Conservation (phyloP, 2,329 filamentous ascomycete species). For the Beauveria sp. region DNA sequence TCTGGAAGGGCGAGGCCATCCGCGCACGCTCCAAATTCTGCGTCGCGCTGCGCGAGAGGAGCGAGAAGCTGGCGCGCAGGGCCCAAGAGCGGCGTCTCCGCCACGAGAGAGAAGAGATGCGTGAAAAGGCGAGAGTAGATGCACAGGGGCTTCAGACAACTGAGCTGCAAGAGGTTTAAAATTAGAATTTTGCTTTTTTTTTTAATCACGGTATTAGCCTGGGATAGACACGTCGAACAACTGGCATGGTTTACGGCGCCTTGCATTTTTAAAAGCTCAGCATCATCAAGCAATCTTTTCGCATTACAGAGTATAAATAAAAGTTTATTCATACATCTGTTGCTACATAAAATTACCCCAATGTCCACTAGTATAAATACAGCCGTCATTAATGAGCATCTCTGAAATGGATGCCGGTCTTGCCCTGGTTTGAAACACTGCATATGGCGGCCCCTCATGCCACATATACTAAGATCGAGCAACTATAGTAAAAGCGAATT, state of each 20-base stretch:
- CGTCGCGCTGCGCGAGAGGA: constrained; percentile 46
- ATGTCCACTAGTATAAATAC: neutral
- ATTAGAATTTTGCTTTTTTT: neutral
- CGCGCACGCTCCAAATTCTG: constrained; percentile 54
- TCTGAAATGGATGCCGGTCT: neutral
- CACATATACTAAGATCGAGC: neutral
- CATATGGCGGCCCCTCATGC: neutral
- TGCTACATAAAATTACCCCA: neutral
- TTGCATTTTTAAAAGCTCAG: neutral
- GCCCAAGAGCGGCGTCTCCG: constrained; percentile 29
- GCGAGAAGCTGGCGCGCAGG: constrained; percentile 36
- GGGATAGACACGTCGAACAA: too few species aligned
- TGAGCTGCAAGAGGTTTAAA: neutral
- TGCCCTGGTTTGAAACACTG: neutral
- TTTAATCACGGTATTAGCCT: neutral
- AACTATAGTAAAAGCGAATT: neutral
- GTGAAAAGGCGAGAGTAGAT: constrained; percentile 15
- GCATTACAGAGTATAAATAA: neutral
- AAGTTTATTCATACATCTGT: constrained; percentile 5
- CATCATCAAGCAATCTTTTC: neutral
- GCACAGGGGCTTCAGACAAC: neutral
- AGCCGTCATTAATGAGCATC: neutral
- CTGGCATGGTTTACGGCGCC: neutral
- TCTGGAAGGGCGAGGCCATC: constrained; percentile 48
- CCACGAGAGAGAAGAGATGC: constrained; percentile 17